phyloP scores from a whole-genome alignment of 805 yeast species.

The Candida stauntonica region DNA sequence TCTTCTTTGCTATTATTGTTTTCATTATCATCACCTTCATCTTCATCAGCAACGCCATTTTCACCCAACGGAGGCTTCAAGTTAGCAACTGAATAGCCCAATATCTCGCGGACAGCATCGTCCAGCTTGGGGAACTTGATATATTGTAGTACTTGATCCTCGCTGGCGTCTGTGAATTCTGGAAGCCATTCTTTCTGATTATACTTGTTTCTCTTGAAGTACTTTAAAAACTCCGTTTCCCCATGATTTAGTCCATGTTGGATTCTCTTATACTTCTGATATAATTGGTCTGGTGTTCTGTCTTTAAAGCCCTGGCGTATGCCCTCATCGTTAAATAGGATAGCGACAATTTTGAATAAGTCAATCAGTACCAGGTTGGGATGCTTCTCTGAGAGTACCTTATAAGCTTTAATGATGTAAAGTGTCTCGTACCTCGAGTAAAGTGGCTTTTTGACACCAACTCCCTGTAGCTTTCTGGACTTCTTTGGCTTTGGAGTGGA shows the following conservation, averaged over 20 bases:
- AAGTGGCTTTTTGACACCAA: conserved; percentile 26
- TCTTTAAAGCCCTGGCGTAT: conserved; percentile 21
- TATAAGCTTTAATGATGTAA: conserved; percentile 23
- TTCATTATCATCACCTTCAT: conserved; percentile 4
- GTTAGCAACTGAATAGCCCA: conserved; percentile 8
- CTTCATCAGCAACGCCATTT: conserved; percentile 2
- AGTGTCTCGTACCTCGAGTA: conserved; percentile 26
- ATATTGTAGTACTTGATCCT: conserved; percentile 11
- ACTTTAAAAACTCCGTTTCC: conserved; percentile 20
- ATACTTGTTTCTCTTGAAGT: conserved; percentile 17
- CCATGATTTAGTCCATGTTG: conserved; percentile 25
- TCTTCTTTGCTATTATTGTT: not conserved
- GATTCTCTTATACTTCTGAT: conserved; percentile 27
- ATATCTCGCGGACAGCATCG: conserved; percentile 13
- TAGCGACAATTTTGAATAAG: conserved; percentile 21
- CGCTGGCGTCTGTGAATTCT: conserved; percentile 8
- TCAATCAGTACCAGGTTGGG: conserved; percentile 24
- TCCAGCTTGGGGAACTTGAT: conserved; percentile 19
- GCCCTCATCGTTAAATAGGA: conserved; percentile 24
- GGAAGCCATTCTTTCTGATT: conserved; percentile 26
- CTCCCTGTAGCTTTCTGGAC: conserved; percentile 26
- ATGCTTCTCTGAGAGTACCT: conserved; percentile 14
- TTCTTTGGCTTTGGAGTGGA: conserved; percentile 15
- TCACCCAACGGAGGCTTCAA: conserved; percentile 9
- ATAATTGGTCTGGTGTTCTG: conserved; percentile 26